Conservation (phyloP, 306 rosid species). For the Herpetospermum pedunculosum region DNA sequence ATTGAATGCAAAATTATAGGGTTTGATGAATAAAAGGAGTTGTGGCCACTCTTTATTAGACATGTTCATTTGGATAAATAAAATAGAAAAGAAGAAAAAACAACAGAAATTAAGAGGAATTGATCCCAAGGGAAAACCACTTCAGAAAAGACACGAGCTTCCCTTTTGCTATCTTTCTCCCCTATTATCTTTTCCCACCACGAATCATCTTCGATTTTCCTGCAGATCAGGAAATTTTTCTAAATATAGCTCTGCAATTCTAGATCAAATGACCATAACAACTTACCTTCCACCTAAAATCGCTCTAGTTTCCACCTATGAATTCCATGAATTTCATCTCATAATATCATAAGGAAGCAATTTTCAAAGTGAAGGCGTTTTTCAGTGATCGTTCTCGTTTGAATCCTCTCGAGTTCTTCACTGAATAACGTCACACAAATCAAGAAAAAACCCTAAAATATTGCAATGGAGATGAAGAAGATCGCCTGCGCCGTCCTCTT, state of each 20-base stretch:
- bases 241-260: too few relatives aligned
- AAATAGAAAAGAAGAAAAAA: too few relatives aligned
- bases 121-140: too few relatives aligned
- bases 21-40: too few relatives aligned
- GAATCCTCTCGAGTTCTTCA: neutral
- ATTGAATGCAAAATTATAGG: too few relatives aligned
- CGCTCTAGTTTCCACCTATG: neutral
- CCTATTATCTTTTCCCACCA: too few relatives aligned
- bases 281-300: neutral
- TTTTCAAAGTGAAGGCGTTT: neutral
- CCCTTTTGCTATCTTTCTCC: too few relatives aligned
- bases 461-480: conserved; percentile 39
- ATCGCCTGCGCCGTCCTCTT: conserved; percentile 23
- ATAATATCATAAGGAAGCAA: neutral
- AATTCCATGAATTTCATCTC: neutral
- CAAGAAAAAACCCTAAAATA: neutral
- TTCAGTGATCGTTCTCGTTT: too few relatives aligned
- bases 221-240: neutral
- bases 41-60: too few relatives aligned
- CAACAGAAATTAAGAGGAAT: too few relatives aligned
- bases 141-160: too few relatives aligned
- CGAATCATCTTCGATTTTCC: neutral
- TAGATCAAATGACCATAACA: neutral
- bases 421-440: neutral
- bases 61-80: too few relatives aligned